These are phyloP conservation scores for Puccinia polysora DNA, from an alignment of 1,284 basidiomycete species.

Conservation along the genomic window DNA sequence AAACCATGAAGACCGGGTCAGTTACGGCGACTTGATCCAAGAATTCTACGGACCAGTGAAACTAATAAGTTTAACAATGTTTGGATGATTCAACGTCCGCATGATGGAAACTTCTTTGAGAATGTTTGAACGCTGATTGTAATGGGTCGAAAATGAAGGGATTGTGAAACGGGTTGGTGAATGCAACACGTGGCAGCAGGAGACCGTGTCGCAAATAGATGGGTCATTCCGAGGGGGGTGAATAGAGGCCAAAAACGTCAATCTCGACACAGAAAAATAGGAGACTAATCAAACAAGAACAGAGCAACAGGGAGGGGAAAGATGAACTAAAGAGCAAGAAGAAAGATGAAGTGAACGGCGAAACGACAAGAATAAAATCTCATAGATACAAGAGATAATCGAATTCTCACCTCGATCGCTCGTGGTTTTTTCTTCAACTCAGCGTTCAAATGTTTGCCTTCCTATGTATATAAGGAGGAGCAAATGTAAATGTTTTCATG, in stretches of 20 bases:
- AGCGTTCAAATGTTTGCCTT: slow-evolving; percentile 48
- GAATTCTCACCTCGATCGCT: slow-evolving; percentile 52
- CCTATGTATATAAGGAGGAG: slow-evolving; percentile 14
- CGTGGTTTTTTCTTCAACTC: slow-evolving; percentile 51
- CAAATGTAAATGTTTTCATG: background rate
- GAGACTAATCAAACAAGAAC: no score
- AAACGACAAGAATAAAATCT: background rate
- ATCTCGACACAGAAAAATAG: background rate
- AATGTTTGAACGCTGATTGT: slow-evolving; percentile 85
- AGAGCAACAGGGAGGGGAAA: no score
- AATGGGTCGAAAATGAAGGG: no score
- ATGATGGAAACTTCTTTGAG: slow-evolving; percentile 99
- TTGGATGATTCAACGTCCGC: slow-evolving; percentile 84
- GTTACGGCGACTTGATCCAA: slow-evolving; percentile 46
- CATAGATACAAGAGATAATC: slow-evolving; percentile 49
- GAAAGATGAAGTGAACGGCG: background rate
- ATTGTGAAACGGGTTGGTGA: background rate
- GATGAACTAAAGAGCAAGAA: slow-evolving; percentile 3
- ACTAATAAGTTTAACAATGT: slow-evolving; percentile 78
- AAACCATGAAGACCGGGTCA: slow-evolving; percentile 5
- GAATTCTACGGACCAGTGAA: slow-evolving; percentile 58
- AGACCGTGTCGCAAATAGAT: no score
- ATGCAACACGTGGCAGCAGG: no score
- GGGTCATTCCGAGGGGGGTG: no score
- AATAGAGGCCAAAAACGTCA: no score